Conservation (phyloP, 139 green algal species). For the Coelastrella sp. region DNA sequence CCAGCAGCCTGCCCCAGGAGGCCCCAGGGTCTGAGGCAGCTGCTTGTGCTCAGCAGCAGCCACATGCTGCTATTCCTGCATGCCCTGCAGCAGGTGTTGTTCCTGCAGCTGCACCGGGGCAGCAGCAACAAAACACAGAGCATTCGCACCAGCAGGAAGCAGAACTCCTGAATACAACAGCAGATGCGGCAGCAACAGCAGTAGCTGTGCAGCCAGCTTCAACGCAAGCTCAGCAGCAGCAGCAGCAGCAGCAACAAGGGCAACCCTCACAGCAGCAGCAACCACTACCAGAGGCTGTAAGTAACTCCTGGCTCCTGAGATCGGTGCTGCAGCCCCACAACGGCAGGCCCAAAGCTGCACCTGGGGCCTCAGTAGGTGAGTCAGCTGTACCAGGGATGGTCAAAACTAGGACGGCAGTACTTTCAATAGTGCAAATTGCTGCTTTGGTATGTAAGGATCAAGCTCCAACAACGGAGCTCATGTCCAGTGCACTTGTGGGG, state of each 20-base stretch:
- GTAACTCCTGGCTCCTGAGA: constrained; percentile 45
- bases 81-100: not conserved
- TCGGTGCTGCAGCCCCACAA: constrained; percentile 17
- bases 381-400: too few relatives aligned
- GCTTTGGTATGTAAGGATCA: too few relatives aligned
- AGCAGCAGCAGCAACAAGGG: not conserved
- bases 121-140: not conserved
- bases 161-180: not conserved
- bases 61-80: too few relatives aligned
- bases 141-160: not conserved
- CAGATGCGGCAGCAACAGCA: not conserved
- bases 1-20: not conserved
- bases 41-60: too few relatives aligned
- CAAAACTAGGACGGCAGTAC: too few relatives aligned
- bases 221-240: not conserved
- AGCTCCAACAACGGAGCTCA: too few relatives aligned
- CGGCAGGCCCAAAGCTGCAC: not conserved
- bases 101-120: not conserved
- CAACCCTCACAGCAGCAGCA: not conserved
- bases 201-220: not conserved
- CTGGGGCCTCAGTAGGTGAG: too few relatives aligned
- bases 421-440: too few relatives aligned
- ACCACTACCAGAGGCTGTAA: constrained; percentile 2
- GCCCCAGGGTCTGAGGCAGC: not conserved
- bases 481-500: too few relatives aligned